Evolutionary conservation across 164 flowering plant genomes (phyloP).

Genomic region (Sextonia rubra): DNA sequence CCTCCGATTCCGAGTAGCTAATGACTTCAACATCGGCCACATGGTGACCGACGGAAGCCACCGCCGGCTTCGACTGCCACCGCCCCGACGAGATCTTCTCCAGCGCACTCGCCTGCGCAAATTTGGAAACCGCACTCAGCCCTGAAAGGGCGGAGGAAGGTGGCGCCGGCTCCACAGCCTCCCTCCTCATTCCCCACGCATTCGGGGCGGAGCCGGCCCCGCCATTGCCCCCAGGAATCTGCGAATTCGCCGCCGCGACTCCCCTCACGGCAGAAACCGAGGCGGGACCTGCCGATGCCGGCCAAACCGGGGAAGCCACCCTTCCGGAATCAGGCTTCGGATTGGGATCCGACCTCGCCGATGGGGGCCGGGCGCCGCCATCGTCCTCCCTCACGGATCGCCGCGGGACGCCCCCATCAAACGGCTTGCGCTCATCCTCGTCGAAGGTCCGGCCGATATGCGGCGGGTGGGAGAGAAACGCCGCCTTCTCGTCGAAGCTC

Average conservation of each 20-base stretch:
- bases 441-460: conserved; percentile 82
- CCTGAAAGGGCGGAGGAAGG: conserved; percentile 39
- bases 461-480: conserved; percentile 40
- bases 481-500: conserved; percentile 64
- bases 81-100: conserved; percentile 88
- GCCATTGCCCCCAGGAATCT: conserved; percentile 18
- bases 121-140: conserved; percentile 47
- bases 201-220: conserved; percentile 36
- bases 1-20: conserved; percentile 32
- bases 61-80: conserved; percentile 72
- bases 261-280: conserved; percentile 7
- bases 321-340: conserved; percentile 30
- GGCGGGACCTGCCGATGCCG: conserved; percentile 20
- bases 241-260: conserved; percentile 20
- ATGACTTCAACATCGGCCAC: conserved; percentile 48
- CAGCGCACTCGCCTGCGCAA: conserved; percentile 86
- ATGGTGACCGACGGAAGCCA: not conserved
- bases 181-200: conserved; percentile 75
- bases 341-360: conserved; percentile 29
- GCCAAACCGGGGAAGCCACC: conserved; percentile 20
- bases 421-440: conserved; percentile 94
- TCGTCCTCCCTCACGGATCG: conserved; percentile 75
- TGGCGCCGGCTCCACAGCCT: conserved; percentile 37
- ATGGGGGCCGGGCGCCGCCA: conserved; percentile 17
- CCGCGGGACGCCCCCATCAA: conserved; percentile 57